Conservation (phyloP, 2,329 filamentous ascomycete species). For the Nemania serpens region DNA sequence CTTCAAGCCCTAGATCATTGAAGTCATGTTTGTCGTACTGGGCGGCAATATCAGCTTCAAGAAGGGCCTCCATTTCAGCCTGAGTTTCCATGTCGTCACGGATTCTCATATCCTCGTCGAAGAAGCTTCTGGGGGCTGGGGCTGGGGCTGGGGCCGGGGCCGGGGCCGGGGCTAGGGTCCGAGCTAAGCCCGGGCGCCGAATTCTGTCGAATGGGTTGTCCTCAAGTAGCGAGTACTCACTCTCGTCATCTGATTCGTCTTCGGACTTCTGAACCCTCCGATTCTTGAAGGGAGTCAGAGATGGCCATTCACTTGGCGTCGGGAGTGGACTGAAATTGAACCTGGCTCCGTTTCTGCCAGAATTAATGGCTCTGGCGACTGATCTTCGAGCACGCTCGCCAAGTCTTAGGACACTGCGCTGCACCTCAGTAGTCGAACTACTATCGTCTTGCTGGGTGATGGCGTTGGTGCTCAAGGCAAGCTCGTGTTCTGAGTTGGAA, state of each 20-base stretch:
- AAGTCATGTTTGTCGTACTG: constrained; percentile 49
- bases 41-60: constrained; percentile 44
- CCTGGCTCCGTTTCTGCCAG: constrained; percentile 37
- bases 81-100: constrained; percentile 42
- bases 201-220: constrained; percentile 31
- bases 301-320: too few species aligned
- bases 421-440: constrained; percentile 36
- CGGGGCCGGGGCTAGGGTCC: too few species aligned
- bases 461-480: constrained; percentile 42
- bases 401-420: too few species aligned
- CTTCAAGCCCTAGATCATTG: constrained; percentile 53
- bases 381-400: constrained; percentile 37
- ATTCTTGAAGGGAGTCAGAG: too few species aligned
- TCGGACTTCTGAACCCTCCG: too few species aligned
- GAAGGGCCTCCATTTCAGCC: constrained; percentile 34
- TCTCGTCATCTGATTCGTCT: neutral
- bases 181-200: too few species aligned
- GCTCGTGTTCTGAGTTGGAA: constrained; percentile 62
- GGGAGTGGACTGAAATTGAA: too few species aligned
- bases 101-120: constrained; percentile 65
- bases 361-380: constrained; percentile 38
- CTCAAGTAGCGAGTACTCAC: constrained; percentile 37
- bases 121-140: constrained; percentile 56
- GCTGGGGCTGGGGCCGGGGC: too few species aligned
- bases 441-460: constrained; percentile 34